A percentile compares a stretch with the other conserved stretches of the same genome.
Conservation (phyloP, 495 filamentous ascomycete species). For the Podospora conica region DNA sequence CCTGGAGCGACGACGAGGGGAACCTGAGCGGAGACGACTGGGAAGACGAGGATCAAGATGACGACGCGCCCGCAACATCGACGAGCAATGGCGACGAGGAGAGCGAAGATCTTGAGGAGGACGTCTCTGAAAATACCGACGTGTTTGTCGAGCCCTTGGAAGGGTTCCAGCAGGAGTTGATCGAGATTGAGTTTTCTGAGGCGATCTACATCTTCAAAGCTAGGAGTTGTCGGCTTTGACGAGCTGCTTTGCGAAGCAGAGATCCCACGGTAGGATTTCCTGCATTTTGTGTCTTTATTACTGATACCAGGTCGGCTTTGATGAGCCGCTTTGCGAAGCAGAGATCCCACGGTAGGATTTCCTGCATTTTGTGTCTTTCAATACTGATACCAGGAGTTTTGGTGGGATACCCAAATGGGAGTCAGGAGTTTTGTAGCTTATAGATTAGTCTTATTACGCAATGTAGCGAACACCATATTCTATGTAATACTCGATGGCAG, state of each 20-base stretch:
- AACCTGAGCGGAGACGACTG: slow-evolving; percentile 44
- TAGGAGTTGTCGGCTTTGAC: slow-evolving; percentile 63
- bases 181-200: slow-evolving; percentile 86
- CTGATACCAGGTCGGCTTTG: slow-evolving; percentile 54
- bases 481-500: neutral
- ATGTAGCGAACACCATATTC: neutral
- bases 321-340: slow-evolving; percentile 1
- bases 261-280: neutral
- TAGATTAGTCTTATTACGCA: neutral
- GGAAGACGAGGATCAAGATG: slow-evolving; percentile 45
- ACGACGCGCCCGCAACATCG: slow-evolving; percentile 35
- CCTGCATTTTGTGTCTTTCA: neutral
- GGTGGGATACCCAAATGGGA: neutral
- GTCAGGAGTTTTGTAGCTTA: neutral
- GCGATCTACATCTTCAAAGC: slow-evolving; percentile 80
- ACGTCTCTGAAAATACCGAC: slow-evolving; percentile 48
- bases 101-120: slow-evolving; percentile 37
- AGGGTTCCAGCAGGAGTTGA: slow-evolving; percentile 54
- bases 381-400: neutral
- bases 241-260: neutral
- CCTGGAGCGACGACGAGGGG: slow-evolving; percentile 19
- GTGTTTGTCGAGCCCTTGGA: slow-evolving; percentile 36
- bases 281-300: neutral
- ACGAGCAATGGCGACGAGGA: slow-evolving; percentile 34
- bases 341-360: neutral